Evolutionary conservation across 352 stramenopile genomes (phyloP).

Genomic region (Phytophthora lateralis): DNA sequence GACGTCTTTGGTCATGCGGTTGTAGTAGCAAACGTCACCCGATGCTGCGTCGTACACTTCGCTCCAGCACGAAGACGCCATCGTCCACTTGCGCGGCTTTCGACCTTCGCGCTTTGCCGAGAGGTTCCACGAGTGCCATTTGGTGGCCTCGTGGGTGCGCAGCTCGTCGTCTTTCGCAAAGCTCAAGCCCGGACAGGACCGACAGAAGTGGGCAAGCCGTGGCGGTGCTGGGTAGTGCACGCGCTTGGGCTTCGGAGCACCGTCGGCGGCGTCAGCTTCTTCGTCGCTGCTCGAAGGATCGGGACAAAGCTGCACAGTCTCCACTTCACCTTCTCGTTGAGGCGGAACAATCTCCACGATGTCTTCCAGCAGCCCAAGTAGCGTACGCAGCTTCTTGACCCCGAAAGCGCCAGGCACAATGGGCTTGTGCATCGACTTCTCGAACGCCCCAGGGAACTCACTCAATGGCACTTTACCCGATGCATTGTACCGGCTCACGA

Average conservation of each 20-base stretch:
- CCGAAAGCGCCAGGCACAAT: constrained; percentile 58
- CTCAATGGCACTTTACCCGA: constrained; percentile 48
- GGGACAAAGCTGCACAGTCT: constrained; percentile 66
- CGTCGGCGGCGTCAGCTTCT: constrained; percentile 17
- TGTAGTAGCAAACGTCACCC: constrained; percentile 71
- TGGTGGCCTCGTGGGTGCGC: constrained; percentile 66
- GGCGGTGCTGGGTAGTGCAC: constrained; percentile 43
- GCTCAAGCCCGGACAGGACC: constrained; percentile 66
- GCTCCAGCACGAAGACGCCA: constrained; percentile 72
- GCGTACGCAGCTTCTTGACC: constrained; percentile 81
- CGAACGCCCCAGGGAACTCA: constrained; percentile 55
- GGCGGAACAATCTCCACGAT: constrained; percentile 57
- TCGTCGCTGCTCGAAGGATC: constrained; percentile 43
- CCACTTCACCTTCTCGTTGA: constrained; percentile 51
- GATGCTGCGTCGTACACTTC: constrained; percentile 73
- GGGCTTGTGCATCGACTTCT: constrained; percentile 74
- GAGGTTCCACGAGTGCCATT: constrained; percentile 83
- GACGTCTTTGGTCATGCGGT: constrained; percentile 70
- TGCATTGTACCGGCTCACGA: constrained; percentile 57
- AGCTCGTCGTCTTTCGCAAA: constrained; percentile 69
- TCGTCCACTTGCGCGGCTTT: constrained; percentile 52
- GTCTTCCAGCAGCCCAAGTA: constrained; percentile 63
- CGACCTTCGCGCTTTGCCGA: constrained; percentile 42
- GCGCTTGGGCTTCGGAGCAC: constrained; percentile 20
- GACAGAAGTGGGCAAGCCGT: constrained; percentile 60